phyloP scores from a whole-genome alignment of 306 rosid genomes.

The Pyrus pyrifolia region DNA sequence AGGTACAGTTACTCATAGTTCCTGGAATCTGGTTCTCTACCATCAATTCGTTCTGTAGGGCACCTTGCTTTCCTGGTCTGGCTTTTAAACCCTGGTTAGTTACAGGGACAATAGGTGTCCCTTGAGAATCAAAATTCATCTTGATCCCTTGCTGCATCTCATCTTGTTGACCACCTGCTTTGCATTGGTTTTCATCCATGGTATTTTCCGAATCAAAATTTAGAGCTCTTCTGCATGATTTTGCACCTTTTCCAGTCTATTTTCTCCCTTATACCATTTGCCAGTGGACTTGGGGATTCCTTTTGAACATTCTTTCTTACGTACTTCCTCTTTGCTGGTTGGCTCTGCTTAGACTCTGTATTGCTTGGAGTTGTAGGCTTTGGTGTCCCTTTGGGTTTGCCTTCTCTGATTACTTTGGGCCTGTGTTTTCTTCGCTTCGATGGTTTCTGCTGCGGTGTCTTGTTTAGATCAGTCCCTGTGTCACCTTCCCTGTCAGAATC shows the following conservation, averaged over 20 bases:
- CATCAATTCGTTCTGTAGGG: conserved; percentile 10
- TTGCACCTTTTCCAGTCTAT: conserved; percentile 26
- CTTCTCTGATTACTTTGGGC: conserved; percentile 78
- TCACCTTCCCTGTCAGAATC: conserved; percentile 29
- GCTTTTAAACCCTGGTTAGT: conserved; percentile 17
- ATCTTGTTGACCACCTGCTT: conserved; percentile 25
- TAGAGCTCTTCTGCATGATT: conserved; percentile 54
- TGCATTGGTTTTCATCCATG: conserved; percentile 29
- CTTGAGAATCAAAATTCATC: conserved; percentile 20
- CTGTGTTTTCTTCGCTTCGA: conserved; percentile 73
- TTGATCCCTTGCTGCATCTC: conserved; percentile 29
- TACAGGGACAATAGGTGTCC: conserved; percentile 19
- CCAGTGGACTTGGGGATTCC: conserved; percentile 38
- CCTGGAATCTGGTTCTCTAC: conserved; percentile 30
- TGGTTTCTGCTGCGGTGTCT: conserved; percentile 65
- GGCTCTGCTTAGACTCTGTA: conserved; percentile 31
- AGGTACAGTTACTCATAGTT: conserved; percentile 16
- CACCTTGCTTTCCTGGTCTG: conserved; percentile 21
- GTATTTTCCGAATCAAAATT: conserved; percentile 49
- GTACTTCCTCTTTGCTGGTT: conserved; percentile 56
- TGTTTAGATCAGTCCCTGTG: conserved; percentile 50
- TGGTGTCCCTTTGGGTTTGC: conserved; percentile 49
- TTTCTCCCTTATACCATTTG: conserved; percentile 24
- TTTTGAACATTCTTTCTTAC: conserved; percentile 33
- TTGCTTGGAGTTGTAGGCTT: conserved; percentile 36